Base-by-base conservation (phyloP, 495 filamentous ascomycete genomes). In the Tuber microsphaerosporum region DNA sequence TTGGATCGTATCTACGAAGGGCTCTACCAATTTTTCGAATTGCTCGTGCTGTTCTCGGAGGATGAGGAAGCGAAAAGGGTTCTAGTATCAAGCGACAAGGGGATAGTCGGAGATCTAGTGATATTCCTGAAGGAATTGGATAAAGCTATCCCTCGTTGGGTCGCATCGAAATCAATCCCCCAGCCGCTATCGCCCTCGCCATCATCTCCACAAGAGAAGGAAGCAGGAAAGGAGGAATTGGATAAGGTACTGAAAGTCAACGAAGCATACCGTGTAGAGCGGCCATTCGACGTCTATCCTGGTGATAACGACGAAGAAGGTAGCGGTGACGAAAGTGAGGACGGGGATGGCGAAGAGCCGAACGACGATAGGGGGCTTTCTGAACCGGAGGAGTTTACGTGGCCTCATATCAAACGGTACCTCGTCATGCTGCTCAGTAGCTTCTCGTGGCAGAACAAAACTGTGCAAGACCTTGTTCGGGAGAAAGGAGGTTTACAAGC, bases 21-120 rank as follows among this genome's bases (percentile, higher is more conserved):
- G 51, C 88, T 93, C 43, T 93, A 93, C 76, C 91, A 93, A 80
- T 92, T 92, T 83, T 85, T 93, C 16, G 91, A 93, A 78, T 91
- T 93, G 81, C 91, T 93, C 78, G 91, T 92, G 37, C 89, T 93
- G 7, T 85, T 93, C 34, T 92, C 91, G 0, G 91, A 93, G 75
- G 90, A 89, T 81, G 88, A 83, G 42, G 79, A 83, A 34, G 78
- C 78, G 1, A 83, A 83, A 34, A 75, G 77, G 61, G 69, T 82
- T 46, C 31, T 81, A 17, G 39, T 79, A 16, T 70, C 74, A 3
- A 75, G 74, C 19, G 81, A 82, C 26, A 78, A 81, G 69, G 81
- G 78, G 43, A 71, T 83, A n/a, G 81, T 83, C 10, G 75, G 69
- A 46, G 79, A 83, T 48, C 42, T 83, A n/a, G 76, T 83, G 20